These are phyloP conservation scores for Xylariaceae sp. DNA, from an alignment of 2,329 filamentous ascomycete species.

Conservation along the genomic window DNA sequence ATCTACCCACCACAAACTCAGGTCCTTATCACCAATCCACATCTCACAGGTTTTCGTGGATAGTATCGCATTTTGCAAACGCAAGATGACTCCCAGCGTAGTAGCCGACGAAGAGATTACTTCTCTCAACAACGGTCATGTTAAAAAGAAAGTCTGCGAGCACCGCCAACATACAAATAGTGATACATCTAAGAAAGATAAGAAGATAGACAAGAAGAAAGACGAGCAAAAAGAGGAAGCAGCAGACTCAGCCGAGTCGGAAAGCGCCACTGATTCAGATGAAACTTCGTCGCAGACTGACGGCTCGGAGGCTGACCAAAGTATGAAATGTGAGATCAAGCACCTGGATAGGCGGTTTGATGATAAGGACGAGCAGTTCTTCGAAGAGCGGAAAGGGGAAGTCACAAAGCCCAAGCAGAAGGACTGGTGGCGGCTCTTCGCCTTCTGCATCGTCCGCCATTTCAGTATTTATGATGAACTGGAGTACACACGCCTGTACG, in stretches of 20 bases:
- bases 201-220: too few relatives aligned
- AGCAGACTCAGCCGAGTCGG: neutral
- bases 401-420: slow-evolving; percentile 30
- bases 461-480: slow-evolving; percentile 27
- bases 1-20: too few relatives aligned
- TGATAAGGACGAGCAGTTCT: slow-evolving; percentile 37
- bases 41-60: too few relatives aligned
- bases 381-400: slow-evolving; percentile 36
- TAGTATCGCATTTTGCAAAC: too few relatives aligned
- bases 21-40: too few relatives aligned
- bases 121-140: neutral
- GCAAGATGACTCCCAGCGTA: neutral
- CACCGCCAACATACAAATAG: neutral
- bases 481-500: slow-evolving; percentile 33
- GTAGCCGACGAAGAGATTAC: neutral
- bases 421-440: slow-evolving; percentile 40
- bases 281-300: slow-evolving; percentile 1
- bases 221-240: slow-evolving; percentile 1
- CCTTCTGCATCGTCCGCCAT: slow-evolving; percentile 38
- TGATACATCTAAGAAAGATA: neutral
- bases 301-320: slow-evolving; percentile 10
- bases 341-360: slow-evolving; percentile 37
- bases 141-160: neutral
- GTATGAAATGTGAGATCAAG: slow-evolving; percentile 42
- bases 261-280: neutral